Percentiles rank a stretch among this genome's conserved stretches.
These are phyloP conservation scores for Colletotrichum sp. DNA, from an alignment of 2,329 filamentous ascomycete genomes.

Conservation along the genomic window DNA sequence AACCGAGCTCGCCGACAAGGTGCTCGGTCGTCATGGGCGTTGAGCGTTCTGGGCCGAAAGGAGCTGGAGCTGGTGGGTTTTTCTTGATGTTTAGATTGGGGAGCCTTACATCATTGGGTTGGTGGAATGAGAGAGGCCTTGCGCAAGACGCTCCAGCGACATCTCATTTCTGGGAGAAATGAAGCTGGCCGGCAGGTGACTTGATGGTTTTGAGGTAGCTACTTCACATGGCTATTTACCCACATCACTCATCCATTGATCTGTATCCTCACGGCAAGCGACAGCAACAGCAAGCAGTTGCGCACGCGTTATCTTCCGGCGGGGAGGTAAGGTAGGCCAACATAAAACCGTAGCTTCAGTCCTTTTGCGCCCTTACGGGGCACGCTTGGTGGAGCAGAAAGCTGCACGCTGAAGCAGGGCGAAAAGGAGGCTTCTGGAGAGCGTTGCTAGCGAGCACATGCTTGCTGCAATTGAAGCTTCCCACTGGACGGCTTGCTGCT, in stretches of 20 bases:
- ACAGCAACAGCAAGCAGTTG: neutral
- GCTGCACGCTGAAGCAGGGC: neutral
- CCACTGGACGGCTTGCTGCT: neutral
- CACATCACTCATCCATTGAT: neutral
- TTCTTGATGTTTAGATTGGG: neutral
- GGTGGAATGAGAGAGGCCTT: neutral
- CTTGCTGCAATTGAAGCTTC: neutral
- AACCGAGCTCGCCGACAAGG: constrained; percentile 1
- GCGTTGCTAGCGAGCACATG: neutral
- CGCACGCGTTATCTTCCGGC: neutral
- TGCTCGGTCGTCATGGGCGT: neutral
- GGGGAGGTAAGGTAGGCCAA: neutral
- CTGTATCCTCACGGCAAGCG: neutral
- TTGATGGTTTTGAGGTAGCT: neutral
- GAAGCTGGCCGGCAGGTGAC: neutral
- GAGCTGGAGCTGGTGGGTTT: neutral
- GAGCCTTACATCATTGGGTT: neutral
- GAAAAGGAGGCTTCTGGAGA: neutral
- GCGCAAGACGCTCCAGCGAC: neutral
- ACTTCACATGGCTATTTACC: neutral
- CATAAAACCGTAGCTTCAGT: neutral
- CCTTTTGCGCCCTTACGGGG: neutral
- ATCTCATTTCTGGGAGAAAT: neutral
- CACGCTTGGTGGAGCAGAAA: neutral
- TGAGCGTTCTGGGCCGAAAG: neutral